Evolutionary conservation across 164 flowering plant species (phyloP), one percentile per base, ranked within the genome.

Genomic region (Malania oleifera): DNA sequence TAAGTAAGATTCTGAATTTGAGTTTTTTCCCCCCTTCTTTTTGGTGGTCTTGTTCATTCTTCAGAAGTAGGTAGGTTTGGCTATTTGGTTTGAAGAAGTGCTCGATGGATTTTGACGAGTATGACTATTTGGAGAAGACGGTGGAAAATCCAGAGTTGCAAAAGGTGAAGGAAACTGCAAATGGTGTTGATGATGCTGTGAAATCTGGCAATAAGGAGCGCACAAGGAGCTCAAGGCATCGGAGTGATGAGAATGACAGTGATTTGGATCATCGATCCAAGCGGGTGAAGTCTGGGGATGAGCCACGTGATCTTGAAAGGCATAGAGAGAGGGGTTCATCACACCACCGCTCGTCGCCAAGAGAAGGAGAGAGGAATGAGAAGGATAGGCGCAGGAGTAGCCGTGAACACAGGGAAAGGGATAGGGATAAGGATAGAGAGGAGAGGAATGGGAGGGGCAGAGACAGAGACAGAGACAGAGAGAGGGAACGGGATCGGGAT

Each of bases 101-200:
- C 11, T 11, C 19, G 0, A 87, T 85, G 91, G 96, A 85, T 65
- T 87, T 87, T 63, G 96, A 87, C 52, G 91, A 83, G 71, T 80
- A 80, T 62, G 96, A 87, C 18, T 87, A 87, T 58, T 61, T 87
- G 54, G 96, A 87, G 72, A 80, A 80, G 46, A 76, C 77, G 11
- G 85, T 82, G 50, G 95, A 85, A 43, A 79, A 80, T 65, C 78
- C 83, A 1, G 82, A 86, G 54, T 63, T 58, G 4, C 45, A 59
- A 17, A 80, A 77, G 27, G 67, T 31, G 57, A 74, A 77, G 61
- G 80, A 74, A 40, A 60, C 63, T n/a, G 64, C 56, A 1, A 82
- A 79, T 69, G 85, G 83, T 44, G 75, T 76, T 20, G 76, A 65
- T 28, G 78, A 55, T 50, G 57, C 7, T 20, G 68, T 61, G 27